Base-by-base conservation (phyloP, 2,329 filamentous ascomycete genomes). In the Alternaria alternata region DNA sequence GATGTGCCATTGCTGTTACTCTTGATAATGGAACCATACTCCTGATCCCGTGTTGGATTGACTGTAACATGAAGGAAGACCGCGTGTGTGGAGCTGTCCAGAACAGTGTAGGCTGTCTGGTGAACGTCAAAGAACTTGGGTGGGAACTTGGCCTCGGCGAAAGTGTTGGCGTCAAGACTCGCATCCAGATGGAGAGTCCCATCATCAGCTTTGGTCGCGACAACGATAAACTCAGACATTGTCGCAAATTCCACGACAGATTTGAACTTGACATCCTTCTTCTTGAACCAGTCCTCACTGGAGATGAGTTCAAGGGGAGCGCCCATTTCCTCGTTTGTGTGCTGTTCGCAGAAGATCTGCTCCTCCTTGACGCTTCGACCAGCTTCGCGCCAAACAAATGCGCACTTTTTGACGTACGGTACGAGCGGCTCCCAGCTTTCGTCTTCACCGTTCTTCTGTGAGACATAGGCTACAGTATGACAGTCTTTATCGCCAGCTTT, bases 1-100 rank as follows among this genome's bases (percentile, higher is more conserved):
- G 91, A 95, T 0, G 95, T 99, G 54, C 95, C 95, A 75, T 99
- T 98, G 71, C 93, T 97, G 82, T 99, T 99, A 75, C 93, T 97
- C 86, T 98, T 99, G 79, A 99, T 88, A 69, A 99, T 92, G 24
- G 91, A 90, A 38, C 95, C 95, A 70, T 91, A 93, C 61, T 91
- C 87, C 51, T 86, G 87, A 18, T 88, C 89, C 51, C 83, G 76
- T 4, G 82, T 82, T 41, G 85, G 86, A 70, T 91, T 90, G 41
- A 92, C 92, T 0, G 91, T 93, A 47, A 98, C 94, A 73, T 98
- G 96, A 59, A 99, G 81, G 80, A 98, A 98, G 59, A 99, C 86
- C 1, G 95, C 91, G 78, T 98, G 94, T 0, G 93, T 97, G 1
- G 93, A 95, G 79, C 94, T 97, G 76, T 97, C 94, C 30, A 99